Evolutionary conservation across 805 yeast genomes (phyloP).

Genomic region (Wickerhamiella kazuoi): DNA sequence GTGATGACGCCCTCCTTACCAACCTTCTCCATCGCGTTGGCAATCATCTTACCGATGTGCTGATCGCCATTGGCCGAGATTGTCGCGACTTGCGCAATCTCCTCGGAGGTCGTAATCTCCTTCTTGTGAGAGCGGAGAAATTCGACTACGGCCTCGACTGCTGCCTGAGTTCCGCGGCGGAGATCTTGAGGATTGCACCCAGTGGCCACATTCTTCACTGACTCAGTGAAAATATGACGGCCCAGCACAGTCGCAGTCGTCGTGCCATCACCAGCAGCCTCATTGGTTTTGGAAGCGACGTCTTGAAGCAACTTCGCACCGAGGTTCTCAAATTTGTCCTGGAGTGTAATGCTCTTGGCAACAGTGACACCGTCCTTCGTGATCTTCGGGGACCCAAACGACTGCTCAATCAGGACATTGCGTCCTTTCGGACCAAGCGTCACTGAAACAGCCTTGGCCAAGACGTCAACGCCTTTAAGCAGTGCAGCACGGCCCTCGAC

Average conservation of each 20-base stretch:
- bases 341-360: constrained; percentile 64
- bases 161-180: constrained; percentile 93
- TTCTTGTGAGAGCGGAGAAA: constrained; percentile 72
- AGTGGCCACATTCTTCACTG: constrained; percentile 93
- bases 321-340: constrained; percentile 87
- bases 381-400: constrained; percentile 92
- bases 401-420: constrained; percentile 90
- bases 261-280: constrained; percentile 97
- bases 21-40: constrained; percentile 94
- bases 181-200: constrained; percentile 98
- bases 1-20: constrained; percentile 99
- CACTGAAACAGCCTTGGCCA: constrained; percentile 92
- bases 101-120: constrained; percentile 84
- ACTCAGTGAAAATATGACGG: constrained; percentile 85
- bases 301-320: constrained; percentile 93
- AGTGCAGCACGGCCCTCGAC: constrained; percentile 94
- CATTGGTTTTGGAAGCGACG: constrained; percentile 93
- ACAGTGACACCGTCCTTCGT: constrained; percentile 99
- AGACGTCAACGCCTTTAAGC: constrained; percentile 79
- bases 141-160: constrained; percentile 81
- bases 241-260: constrained; percentile 95
- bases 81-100: constrained; percentile 95
- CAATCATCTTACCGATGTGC: constrained; percentile 79
- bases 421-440: constrained; percentile 97
- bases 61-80: constrained; percentile 93